phyloP scores from a whole-genome alignment of 805 yeast species.

The Cyberlindnera saturnus region DNA sequence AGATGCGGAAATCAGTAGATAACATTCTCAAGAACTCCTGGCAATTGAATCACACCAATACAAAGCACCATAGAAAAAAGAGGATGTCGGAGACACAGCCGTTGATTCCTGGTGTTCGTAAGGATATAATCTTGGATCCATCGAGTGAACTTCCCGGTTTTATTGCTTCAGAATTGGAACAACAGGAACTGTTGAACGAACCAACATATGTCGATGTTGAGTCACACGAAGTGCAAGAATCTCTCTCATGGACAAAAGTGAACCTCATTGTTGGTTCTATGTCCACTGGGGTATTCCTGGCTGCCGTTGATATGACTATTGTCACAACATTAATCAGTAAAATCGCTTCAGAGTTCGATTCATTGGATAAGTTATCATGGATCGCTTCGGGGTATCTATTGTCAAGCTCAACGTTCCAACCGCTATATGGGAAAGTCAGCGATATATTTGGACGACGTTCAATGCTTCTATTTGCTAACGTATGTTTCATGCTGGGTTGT shows the following conservation, averaged over 20 bases:
- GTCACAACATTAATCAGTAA: constrained; percentile 59
- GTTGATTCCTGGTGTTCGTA: constrained; percentile 14
- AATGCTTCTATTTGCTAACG: constrained; percentile 44
- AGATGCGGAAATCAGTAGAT: too few species aligned
- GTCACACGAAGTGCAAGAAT: constrained; percentile 1
- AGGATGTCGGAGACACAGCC: constrained; percentile 13
- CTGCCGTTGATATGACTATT: constrained; percentile 64
- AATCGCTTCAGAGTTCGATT: constrained; percentile 65
- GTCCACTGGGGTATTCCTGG: constrained; percentile 46
- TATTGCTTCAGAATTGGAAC: constrained; percentile 28
- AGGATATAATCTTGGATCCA: constrained; percentile 24
- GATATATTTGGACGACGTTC: constrained; percentile 67
- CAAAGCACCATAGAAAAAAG: not conserved
- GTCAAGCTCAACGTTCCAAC: constrained; percentile 69
- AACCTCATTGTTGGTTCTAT: constrained; percentile 34
- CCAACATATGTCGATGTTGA: constrained; percentile 12
- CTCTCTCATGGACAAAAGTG: constrained; percentile 13
- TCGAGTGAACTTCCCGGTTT: constrained; percentile 29
- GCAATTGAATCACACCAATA: not conserved
- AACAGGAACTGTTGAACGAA: constrained; percentile 21
- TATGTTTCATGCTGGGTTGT: constrained; percentile 52
- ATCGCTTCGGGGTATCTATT: constrained; percentile 66
- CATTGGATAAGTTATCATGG: constrained; percentile 61
- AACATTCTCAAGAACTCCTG: too few species aligned
- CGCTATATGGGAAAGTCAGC: constrained; percentile 62